Base-by-base conservation (phyloP, 2,329 filamentous ascomycete species). In the Chaetomium sp. region DNA sequence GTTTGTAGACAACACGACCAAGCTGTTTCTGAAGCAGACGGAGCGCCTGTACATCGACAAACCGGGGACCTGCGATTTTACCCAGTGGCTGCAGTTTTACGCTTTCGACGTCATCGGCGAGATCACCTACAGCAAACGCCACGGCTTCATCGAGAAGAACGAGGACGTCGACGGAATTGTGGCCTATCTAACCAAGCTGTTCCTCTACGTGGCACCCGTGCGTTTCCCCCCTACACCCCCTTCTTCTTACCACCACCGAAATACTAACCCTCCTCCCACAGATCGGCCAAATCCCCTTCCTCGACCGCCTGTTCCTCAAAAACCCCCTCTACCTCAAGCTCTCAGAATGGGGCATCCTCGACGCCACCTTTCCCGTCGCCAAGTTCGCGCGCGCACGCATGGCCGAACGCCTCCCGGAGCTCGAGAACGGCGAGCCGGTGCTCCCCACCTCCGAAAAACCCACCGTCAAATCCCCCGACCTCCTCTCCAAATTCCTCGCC, bases 61-160 rank as follows among this genome's bases (percentile, higher is more conserved):
- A 27, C 66, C 74, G 1, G 69, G 75, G 9, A 75, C 76, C 27
- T 90, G 87, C 71, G 85, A 91, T 72, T 89, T 92, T 63, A 85
- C 86, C 1, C 80, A 82, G 64, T 93, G 90, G 90, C 78, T 93
- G 64, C 90, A 93, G 72, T 93, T 88, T 73, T 93, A 91, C 70
- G 91, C 91, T 0, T 93, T 93, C 71, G 91, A 93, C 72, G 90
- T 93, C 16, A 92, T 92, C 67, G 90, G 90, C 6, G 87, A 91
- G 67, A 85, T 93, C 71, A 92, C 90, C 0, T 93, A 91, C 77
- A 87, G 86, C 74, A 91, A 91, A 74, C 82, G 89, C 0, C 83
- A 92, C 64, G 91, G 91, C 0, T 93, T 93, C 69, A 78, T 93
- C 1, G 90, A 93, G 75, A 83, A 85, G 72, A 88, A 91, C 58